Evolutionary conservation across 2,329 filamentous ascomycete species (phyloP).

Genomic region (Stachybotrys echinatus): DNA sequence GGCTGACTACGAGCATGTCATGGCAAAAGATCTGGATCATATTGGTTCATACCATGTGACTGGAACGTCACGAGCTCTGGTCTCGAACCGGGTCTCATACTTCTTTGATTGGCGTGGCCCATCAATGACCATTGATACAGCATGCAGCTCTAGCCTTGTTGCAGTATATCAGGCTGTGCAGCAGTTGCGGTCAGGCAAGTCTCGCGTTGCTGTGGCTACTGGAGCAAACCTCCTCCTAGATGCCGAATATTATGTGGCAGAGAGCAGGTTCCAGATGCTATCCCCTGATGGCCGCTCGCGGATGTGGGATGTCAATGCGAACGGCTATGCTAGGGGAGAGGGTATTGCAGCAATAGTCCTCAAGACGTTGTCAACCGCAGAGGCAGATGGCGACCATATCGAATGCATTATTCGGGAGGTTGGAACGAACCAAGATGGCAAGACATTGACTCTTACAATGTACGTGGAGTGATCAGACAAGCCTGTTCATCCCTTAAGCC

Average conservation of each 20-base stretch:
- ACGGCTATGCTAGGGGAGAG: slow-evolving; percentile 43
- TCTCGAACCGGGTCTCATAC: slow-evolving; percentile 34
- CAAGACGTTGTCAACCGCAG: slow-evolving; percentile 32
- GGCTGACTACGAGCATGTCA: slow-evolving; percentile 21
- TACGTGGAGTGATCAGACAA: too few species aligned
- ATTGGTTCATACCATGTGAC: slow-evolving; percentile 1
- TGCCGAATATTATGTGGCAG: slow-evolving; percentile 9
- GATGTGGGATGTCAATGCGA: slow-evolving; percentile 24
- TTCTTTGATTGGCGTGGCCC: slow-evolving; percentile 34
- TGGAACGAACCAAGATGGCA: slow-evolving; percentile 32
- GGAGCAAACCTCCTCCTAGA: slow-evolving; percentile 13
- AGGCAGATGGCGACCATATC: slow-evolving; percentile 29
- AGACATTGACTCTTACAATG: slow-evolving; percentile 33
- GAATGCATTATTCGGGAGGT: slow-evolving; percentile 27
- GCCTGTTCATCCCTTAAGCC: neutral
- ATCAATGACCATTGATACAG: slow-evolving; percentile 34
- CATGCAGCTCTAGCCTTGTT: slow-evolving; percentile 33
- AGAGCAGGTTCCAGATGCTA: slow-evolving; percentile 6
- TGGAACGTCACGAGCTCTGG: slow-evolving; percentile 12
- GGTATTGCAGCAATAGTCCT: slow-evolving; percentile 34
- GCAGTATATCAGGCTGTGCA: slow-evolving; percentile 32
- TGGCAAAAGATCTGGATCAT: slow-evolving; percentile 16
- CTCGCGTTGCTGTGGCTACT: slow-evolving; percentile 12
- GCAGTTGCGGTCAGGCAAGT: slow-evolving; percentile 23
- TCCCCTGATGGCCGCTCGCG: slow-evolving; percentile 17